A percentile compares a stretch with the other conserved stretches of the same genome.
Evolutionary conservation across 495 filamentous ascomycete genomes (phyloP).

Genomic region (Penicillium turbatum): DNA sequence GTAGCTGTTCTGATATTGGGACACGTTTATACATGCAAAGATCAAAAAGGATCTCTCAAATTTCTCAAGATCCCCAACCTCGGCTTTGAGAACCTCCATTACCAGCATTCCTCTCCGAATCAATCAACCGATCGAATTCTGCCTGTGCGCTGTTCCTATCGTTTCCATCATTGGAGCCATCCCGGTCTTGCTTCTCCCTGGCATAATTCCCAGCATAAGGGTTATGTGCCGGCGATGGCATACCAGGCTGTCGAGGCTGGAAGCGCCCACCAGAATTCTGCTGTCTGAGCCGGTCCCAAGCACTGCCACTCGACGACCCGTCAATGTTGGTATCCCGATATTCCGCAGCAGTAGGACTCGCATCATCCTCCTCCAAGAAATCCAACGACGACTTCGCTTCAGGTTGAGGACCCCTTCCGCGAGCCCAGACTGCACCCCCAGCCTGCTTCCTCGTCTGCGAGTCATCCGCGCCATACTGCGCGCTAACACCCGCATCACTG

Average conservation of each 20-base stretch:
- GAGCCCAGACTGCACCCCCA: slow-evolving; percentile 3
- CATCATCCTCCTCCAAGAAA: slow-evolving; percentile 39
- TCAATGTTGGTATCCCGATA: slow-evolving; percentile 23
- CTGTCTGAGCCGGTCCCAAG: slow-evolving; percentile 42
- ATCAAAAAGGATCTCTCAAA: not conserved
- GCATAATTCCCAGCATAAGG: not conserved
- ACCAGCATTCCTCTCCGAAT: slow-evolving; percentile 33
- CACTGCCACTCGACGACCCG: slow-evolving; percentile 22
- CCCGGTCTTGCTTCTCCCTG: slow-evolving; percentile 7
- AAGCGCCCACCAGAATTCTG: slow-evolving; percentile 17
- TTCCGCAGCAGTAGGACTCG: slow-evolving; percentile 38
- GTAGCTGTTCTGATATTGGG: not conserved
- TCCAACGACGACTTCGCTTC: slow-evolving; percentile 8
- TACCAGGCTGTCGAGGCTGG: slow-evolving; percentile 6
- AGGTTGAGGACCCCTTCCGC: not conserved
- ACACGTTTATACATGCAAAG: not conserved
- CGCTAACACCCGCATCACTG: not conserved
- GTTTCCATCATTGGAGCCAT: slow-evolving; percentile 12
- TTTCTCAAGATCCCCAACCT: slow-evolving; percentile 24
- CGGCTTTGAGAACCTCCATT: slow-evolving; percentile 13
- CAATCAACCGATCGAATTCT: slow-evolving; percentile 42
- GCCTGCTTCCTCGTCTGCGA: not conserved
- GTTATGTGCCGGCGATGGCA: slow-evolving; percentile 3
- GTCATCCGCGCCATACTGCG: not conserved
- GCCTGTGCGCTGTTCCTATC: slow-evolving; percentile 38